These are phyloP conservation scores for Platanthera zijinensis DNA, from an alignment of 106 monocot genomes.

Conservation along the genomic window DNA sequence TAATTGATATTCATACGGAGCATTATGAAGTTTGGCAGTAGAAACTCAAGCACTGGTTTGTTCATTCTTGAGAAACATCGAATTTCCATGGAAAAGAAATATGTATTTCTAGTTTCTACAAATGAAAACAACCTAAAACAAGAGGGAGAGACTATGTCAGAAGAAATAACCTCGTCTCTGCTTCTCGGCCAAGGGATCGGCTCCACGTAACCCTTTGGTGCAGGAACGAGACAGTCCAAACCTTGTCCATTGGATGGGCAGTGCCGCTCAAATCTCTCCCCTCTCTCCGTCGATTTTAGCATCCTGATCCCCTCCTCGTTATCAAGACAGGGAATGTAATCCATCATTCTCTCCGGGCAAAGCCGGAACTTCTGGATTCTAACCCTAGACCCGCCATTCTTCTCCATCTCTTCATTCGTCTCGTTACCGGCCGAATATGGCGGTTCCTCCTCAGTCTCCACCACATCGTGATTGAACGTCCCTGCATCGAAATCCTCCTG, in stretches of 20 bases:
- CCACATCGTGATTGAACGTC: conserved; percentile 34
- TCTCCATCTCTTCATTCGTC: not conserved
- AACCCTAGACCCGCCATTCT: conserved; percentile 8
- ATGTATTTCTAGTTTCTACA: not conserved
- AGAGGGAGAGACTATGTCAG: not conserved
- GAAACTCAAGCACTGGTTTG: not conserved
- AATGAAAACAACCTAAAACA: conserved; percentile 1
- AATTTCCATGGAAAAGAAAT: not conserved
- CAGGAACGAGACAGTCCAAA: conserved; percentile 67
- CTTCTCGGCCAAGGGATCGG: conserved; percentile 92
- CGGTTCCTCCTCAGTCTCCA: conserved; percentile 22
- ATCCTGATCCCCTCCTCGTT: conserved; percentile 56
- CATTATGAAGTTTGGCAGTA: not conserved
- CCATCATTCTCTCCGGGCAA: conserved; percentile 67
- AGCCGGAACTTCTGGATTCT: conserved; percentile 41
- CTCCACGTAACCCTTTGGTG: conserved; percentile 64
- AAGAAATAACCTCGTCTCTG: conserved; percentile 68
- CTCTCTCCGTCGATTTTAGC: conserved; percentile 56
- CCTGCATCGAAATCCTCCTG: conserved; percentile 54
- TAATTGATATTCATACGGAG: not conserved
- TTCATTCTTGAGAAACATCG: not conserved
- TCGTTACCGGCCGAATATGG: conserved; percentile 2
- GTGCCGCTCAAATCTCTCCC: conserved; percentile 88
- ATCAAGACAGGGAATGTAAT: conserved; percentile 92
- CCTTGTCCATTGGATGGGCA: conserved; percentile 47